These are phyloP conservation scores for Metschnikowia corniflorae DNA, from an alignment of 805 yeast species.

Conservation along the genomic window DNA sequence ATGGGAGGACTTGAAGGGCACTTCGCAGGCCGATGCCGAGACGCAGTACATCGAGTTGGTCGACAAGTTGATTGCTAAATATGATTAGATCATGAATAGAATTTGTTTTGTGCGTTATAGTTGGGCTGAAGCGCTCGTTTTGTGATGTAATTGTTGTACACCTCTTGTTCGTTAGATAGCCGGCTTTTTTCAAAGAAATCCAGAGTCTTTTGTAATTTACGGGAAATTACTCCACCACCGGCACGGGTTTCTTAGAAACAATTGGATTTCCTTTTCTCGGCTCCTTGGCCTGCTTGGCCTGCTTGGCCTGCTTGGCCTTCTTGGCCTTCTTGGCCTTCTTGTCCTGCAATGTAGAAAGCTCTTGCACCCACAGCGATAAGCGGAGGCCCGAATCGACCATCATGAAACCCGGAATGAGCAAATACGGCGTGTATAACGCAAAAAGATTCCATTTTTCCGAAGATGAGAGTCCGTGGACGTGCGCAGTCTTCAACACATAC, in stretches of 20 bases:
- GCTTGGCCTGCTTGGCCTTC: no score
- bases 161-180: no score
- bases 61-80: conserved; percentile 53
- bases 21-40: conserved; percentile 88
- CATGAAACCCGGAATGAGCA: conserved; percentile 59
- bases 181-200: no score
- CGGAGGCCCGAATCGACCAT: conserved; percentile 37
- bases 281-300: no score
- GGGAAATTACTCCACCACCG: no score
- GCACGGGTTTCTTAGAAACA: no score
- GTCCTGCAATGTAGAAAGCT: background rate
- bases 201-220: no score
- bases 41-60: conserved; percentile 67
- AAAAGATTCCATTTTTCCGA: conserved; percentile 43
- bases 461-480: conserved; percentile 33
- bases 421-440: conserved; percentile 65
- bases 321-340: background rate
- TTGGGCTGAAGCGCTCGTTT: no score
- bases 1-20: conserved; percentile 87
- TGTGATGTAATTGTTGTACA: no score
- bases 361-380: conserved; percentile 8
- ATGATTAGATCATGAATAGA: conserved; percentile 25
- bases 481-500: conserved; percentile 40
- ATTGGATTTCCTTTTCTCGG: no score
- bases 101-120: no score